These are phyloP conservation scores for Boletales sp. DNA, from an alignment of 768 basidiomycete genomes.

Conservation along the genomic window DNA sequence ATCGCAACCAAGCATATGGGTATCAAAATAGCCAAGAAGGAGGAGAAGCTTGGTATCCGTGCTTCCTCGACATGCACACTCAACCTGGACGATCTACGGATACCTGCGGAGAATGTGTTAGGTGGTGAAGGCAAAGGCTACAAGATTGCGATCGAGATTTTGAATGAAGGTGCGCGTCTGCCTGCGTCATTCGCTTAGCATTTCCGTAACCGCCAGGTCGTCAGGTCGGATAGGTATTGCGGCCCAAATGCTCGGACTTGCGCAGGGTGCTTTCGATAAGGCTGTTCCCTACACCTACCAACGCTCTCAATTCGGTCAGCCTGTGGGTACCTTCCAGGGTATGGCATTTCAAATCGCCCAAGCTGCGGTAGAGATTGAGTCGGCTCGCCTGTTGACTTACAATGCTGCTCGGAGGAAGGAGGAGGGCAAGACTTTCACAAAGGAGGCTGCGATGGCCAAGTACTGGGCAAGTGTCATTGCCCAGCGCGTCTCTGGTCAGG, in stretches of 20 bases:
- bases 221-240: constrained; percentile 92
- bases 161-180: constrained; percentile 72
- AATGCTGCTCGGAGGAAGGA: constrained; percentile 96
- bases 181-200: background rate
- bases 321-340: constrained; percentile 92
- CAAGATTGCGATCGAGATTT: constrained; percentile 94
- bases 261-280: constrained; percentile 95
- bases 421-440: constrained; percentile 79
- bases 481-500: constrained; percentile 79
- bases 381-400: constrained; percentile 88
- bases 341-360: constrained; percentile 95
- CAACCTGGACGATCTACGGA: constrained; percentile 89
- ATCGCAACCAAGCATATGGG: constrained; percentile 96
- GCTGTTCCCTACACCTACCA: constrained; percentile 94
- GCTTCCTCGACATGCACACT: constrained; percentile 94
- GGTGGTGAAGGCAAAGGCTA: constrained; percentile 92
- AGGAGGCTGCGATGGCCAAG: constrained; percentile 98
- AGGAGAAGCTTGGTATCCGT: constrained; percentile 95
- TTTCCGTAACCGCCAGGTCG: background rate
- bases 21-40: constrained; percentile 96
- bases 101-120: constrained; percentile 83
- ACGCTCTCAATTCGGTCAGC: constrained; percentile 91
- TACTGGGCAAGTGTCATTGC: constrained; percentile 89
- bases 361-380: constrained; percentile 86
- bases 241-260: constrained; percentile 97